A percentile compares a stretch with the other conserved stretches of the same genome.
Evolutionary conservation across 441 rosid species (phyloP).

Genomic region (Pelargonium myrrhifolium): DNA sequence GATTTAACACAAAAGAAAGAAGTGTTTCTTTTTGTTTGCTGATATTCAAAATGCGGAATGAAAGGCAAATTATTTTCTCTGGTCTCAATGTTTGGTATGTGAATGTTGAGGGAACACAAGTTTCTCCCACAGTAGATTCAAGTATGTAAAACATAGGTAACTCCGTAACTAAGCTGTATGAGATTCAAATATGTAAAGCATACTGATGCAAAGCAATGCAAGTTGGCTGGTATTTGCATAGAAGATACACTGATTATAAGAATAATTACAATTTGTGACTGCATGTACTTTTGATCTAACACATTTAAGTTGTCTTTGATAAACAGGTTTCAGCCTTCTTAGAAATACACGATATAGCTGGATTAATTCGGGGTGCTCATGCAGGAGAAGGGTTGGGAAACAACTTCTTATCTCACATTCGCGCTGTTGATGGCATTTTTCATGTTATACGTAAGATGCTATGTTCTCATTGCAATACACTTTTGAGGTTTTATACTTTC

Average conservation of each 20-base stretch:
- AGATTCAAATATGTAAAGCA: too few relatives aligned
- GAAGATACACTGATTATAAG: neutral
- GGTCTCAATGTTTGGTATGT: too few relatives aligned
- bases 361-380: conserved; percentile 94
- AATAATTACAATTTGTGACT: neutral
- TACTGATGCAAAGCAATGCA: neutral
- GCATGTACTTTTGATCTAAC: neutral
- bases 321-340: conserved; percentile 81
- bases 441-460: conserved; percentile 78
- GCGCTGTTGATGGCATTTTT: conserved; percentile 98
- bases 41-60: too few relatives aligned
- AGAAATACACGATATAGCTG: conserved; percentile 99
- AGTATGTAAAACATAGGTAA: too few relatives aligned
- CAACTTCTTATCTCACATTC: conserved; percentile 92
- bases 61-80: too few relatives aligned
- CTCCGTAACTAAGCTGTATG: too few relatives aligned
- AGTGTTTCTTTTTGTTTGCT: too few relatives aligned
- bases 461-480: neutral
- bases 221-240: neutral
- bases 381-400: conserved; percentile 97
- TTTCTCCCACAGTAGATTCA: too few relatives aligned
- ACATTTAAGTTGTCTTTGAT: neutral
- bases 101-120: too few relatives aligned
- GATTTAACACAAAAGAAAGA: too few relatives aligned
- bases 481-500: neutral